A percentile compares a stretch with the other conserved stretches of the same genome.
phyloP scores from a whole-genome alignment of 2,329 filamentous ascomycete genomes.

The Alternaria sp. region DNA sequence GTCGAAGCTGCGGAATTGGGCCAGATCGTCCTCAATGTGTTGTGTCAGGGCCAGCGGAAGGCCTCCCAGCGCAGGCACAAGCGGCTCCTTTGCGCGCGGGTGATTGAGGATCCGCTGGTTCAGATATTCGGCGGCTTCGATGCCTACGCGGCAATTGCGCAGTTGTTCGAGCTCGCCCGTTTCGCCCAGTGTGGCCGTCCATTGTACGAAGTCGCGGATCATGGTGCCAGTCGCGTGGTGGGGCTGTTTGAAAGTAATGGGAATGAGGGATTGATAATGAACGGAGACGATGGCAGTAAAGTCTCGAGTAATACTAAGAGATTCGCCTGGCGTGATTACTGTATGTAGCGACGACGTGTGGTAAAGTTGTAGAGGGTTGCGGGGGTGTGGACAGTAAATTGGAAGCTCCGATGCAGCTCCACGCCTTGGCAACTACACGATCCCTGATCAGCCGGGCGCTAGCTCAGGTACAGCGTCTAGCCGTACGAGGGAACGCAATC shows the following conservation, averaged over 20 bases:
- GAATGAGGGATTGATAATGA: neutral
- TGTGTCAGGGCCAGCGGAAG: constrained; percentile 78
- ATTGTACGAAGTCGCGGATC: constrained; percentile 62
- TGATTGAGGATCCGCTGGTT: constrained; percentile 68
- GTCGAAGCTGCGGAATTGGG: constrained; percentile 70
- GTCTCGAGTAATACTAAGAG: neutral
- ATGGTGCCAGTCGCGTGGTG: constrained; percentile 39
- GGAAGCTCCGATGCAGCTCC: constrained; percentile 18
- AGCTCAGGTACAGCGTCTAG: constrained; percentile 19
- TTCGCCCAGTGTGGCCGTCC: constrained; percentile 61
- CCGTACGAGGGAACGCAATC: neutral
- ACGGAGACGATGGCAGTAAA: neutral
- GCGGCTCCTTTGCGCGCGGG: constrained; percentile 73
- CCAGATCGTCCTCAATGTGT: constrained; percentile 78
- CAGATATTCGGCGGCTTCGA: constrained; percentile 91
- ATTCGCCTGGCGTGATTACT: neutral
- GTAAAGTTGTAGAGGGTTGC: constrained; percentile 4
- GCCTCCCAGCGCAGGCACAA: constrained; percentile 88
- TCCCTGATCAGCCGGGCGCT: constrained; percentile 19
- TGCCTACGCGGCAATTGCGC: constrained; percentile 75
- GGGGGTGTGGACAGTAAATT: constrained; percentile 16
- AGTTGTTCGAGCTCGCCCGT: constrained; percentile 72
- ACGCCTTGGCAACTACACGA: constrained; percentile 12
- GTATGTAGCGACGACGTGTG: neutral
- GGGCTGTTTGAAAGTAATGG: neutral